Percentiles rank a stretch among this genome's conserved stretches.
These are phyloP conservation scores for Bryoglossum gracile DNA, from an alignment of 495 filamentous ascomycete species.

Conservation along the genomic window DNA sequence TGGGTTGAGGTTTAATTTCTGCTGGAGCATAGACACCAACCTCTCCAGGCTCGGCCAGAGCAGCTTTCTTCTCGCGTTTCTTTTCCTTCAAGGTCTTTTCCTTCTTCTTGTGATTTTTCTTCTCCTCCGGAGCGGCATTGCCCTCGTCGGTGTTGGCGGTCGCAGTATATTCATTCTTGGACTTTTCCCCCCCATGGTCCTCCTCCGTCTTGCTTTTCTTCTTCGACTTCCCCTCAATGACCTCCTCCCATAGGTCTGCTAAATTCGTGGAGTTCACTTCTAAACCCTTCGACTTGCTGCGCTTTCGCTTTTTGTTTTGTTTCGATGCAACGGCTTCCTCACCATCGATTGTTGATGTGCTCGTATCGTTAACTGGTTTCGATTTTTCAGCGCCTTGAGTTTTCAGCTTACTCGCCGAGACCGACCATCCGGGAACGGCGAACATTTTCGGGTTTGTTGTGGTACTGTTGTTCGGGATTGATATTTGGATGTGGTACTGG, in stretches of 20 bases:
- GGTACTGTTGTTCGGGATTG: too few relatives aligned
- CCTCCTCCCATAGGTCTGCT: slow-evolving; percentile 64
- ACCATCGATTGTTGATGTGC: slow-evolving; percentile 24
- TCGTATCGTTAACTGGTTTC: slow-evolving; percentile 9
- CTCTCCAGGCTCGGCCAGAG: slow-evolving; percentile 21
- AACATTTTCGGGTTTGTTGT: slow-evolving; percentile 80
- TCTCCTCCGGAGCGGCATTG: slow-evolving; percentile 2
- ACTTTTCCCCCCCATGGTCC: slow-evolving; percentile 27
- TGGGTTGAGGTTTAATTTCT: background rate
- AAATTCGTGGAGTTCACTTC: slow-evolving; percentile 66
- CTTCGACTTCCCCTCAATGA: slow-evolving; percentile 61
- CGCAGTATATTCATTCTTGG: slow-evolving; percentile 15
- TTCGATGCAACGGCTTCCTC: slow-evolving; percentile 7
- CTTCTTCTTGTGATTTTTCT: slow-evolving; percentile 25
- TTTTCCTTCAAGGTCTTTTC: slow-evolving; percentile 27
- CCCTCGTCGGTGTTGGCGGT: slow-evolving; percentile 11
- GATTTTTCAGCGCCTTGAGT: slow-evolving; percentile 43
- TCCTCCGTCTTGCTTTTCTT: slow-evolving; percentile 28
- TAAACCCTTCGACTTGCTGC: slow-evolving; percentile 25
- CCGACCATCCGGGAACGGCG: slow-evolving; percentile 82
- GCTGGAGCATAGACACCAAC: slow-evolving; percentile 1
- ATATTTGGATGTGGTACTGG: too few relatives aligned
- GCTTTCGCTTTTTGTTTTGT: slow-evolving; percentile 45
- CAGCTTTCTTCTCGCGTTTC: slow-evolving; percentile 21
- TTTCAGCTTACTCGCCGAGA: slow-evolving; percentile 62